Evolutionary conservation across 2,329 filamentous ascomycete genomes (phyloP).

Genomic region (Talaromyces rugulosus): DNA sequence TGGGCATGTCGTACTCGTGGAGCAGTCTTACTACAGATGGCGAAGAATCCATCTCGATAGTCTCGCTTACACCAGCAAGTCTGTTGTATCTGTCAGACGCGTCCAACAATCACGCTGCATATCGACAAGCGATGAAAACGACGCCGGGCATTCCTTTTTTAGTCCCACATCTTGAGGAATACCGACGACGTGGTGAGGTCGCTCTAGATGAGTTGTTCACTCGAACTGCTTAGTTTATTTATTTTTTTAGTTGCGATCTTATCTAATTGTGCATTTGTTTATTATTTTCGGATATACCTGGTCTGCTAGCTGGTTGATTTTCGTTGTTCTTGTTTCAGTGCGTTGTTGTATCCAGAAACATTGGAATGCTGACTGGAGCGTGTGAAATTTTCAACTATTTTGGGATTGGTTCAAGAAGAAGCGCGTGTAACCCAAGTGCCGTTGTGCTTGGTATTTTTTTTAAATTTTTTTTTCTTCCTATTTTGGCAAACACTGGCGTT

Average conservation of each 20-base stretch:
- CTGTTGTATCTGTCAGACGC: constrained; percentile 25
- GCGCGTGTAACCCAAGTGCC: no score
- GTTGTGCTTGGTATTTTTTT: no score
- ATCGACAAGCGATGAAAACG: constrained; percentile 29
- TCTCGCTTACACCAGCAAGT: constrained; percentile 22
- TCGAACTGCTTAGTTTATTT: neutral
- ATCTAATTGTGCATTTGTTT: neutral
- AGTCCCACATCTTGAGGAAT: constrained; percentile 33
- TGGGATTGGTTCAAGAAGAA: neutral
- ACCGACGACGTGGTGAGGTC: constrained; percentile 23
- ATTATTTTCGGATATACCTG: neutral
- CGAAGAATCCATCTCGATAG: constrained; percentile 15
- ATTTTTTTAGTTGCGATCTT: neutral
- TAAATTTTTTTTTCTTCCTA: neutral
- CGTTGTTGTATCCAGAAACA: neutral
- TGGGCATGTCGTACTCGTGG: constrained; percentile 23
- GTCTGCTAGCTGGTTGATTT: neutral
- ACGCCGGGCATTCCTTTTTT: constrained; percentile 37
- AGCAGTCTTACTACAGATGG: constrained; percentile 8
- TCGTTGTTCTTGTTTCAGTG: neutral
- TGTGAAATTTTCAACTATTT: neutral
- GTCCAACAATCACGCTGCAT: constrained; percentile 30
- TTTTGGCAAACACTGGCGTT: neutral
- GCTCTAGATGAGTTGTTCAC: constrained; percentile 27
- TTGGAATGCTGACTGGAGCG: neutral